These are phyloP conservation scores for Aspergillus udagawae DNA, from an alignment of 2,329 filamentous ascomycete species.

Conservation along the genomic window DNA sequence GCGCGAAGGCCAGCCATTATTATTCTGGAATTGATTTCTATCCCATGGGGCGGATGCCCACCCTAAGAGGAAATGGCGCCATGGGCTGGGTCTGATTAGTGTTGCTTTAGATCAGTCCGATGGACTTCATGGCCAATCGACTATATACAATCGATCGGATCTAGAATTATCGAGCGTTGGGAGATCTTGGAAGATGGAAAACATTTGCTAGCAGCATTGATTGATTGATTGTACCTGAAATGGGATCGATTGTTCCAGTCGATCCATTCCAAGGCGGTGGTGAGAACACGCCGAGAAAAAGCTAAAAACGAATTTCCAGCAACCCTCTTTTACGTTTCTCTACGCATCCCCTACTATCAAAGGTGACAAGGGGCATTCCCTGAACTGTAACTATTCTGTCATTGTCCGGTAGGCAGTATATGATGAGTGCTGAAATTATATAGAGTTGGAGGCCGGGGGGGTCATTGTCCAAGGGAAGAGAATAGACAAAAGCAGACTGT, in stretches of 20 bases:
- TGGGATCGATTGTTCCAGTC: too few species aligned
- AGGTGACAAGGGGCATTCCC: neutral
- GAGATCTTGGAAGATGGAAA: too few species aligned
- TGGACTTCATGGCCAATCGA: neutral
- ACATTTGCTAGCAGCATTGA: neutral
- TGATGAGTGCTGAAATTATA: neutral
- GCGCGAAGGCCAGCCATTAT: conserved; percentile 2
- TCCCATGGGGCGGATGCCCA: neutral
- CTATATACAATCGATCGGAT: neutral
- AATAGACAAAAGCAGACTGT: conserved; percentile 3
- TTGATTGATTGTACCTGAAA: too few species aligned
- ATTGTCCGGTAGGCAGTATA: neutral
- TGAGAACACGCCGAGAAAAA: neutral
- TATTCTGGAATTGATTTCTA: conserved; percentile 8
- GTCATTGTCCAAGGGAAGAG: neutral
- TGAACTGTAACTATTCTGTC: neutral
- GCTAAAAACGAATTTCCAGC: neutral
- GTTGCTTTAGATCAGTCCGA: neutral
- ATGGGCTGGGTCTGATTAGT: conserved; percentile 18
- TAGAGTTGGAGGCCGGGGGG: too few species aligned
- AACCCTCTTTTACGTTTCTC: too few species aligned
- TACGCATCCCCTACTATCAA: neutral
- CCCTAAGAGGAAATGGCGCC: conserved; percentile 15
- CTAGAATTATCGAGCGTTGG: neutral
- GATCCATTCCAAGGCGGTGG: neutral